Evolutionary conservation across 2,329 filamentous ascomycete species (phyloP).

Genomic region (Pseudocercospora fijiensis): DNA sequence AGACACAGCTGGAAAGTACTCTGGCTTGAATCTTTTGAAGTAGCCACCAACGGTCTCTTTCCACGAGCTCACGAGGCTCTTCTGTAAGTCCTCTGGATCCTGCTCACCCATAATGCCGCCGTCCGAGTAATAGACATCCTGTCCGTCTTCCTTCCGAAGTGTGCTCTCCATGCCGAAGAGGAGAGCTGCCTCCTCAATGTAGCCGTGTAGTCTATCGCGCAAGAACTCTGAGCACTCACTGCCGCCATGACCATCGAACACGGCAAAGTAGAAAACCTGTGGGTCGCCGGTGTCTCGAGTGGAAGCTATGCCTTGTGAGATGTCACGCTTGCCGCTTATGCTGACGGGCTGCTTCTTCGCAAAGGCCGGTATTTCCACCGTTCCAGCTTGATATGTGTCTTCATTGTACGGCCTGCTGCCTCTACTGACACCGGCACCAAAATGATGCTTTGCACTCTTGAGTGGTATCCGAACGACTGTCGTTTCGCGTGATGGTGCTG

Average conservation of each 20-base stretch:
- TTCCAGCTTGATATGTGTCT: slow-evolving; percentile 90
- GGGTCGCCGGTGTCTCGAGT: slow-evolving; percentile 82
- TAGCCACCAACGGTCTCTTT: slow-evolving; percentile 86
- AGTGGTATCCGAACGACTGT: slow-evolving; percentile 94
- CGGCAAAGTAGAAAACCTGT: slow-evolving; percentile 94
- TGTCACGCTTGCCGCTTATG: slow-evolving; percentile 45
- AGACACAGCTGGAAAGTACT: slow-evolving; percentile 57
- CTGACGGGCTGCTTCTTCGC: slow-evolving; percentile 75
- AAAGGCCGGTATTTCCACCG: slow-evolving; percentile 89
- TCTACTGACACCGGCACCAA: slow-evolving; percentile 74
- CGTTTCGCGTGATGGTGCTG: slow-evolving; percentile 62
- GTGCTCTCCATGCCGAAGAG: slow-evolving; percentile 78
- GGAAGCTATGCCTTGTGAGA: slow-evolving; percentile 50
- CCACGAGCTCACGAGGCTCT: slow-evolving; percentile 71
- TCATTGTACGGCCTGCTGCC: slow-evolving; percentile 89
- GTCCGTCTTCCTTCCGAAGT: slow-evolving; percentile 51
- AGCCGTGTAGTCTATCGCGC: slow-evolving; percentile 78
- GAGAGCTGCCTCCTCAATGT: slow-evolving; percentile 77
- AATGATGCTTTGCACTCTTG: slow-evolving; percentile 92
- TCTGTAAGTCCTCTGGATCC: slow-evolving; percentile 68
- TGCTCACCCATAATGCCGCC: slow-evolving; percentile 52
- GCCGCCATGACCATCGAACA: slow-evolving; percentile 95
- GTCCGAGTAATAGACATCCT: slow-evolving; percentile 42
- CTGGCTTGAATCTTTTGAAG: slow-evolving; percentile 83
- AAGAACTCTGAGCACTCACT: slow-evolving; percentile 84